phyloP scores from a whole-genome alignment of 225 moss, liverwort and hornwort species.

The Sphagnum tenellum region DNA sequence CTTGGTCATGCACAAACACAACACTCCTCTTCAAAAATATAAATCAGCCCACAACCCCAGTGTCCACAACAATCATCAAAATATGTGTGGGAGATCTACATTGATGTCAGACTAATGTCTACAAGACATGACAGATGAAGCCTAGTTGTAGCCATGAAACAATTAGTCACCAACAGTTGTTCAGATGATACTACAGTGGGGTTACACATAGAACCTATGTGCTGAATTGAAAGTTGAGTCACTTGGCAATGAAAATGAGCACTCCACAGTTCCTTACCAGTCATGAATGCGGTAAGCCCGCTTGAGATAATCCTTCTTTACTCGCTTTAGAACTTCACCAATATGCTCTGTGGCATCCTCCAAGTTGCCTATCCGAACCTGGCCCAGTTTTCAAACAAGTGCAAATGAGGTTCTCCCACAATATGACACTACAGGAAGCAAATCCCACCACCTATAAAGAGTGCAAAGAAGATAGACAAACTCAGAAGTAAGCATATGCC shows the following conservation, averaged over 20 bases:
- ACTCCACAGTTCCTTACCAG: slow-evolving; percentile 30
- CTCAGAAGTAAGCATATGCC: too few species aligned
- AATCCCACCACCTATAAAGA: too few species aligned
- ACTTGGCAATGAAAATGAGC: background rate
- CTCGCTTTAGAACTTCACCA: slow-evolving; percentile 72
- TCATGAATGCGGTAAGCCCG: slow-evolving; percentile 87
- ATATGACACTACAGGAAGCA: too few species aligned
- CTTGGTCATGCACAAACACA: too few species aligned
- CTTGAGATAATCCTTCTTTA: slow-evolving; percentile 85
- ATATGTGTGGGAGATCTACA: too few species aligned
- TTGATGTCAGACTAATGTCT: too few species aligned
- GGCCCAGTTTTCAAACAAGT: background rate
- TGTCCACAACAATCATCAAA: too few species aligned
- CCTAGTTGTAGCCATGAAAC: background rate
- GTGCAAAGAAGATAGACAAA: too few species aligned
- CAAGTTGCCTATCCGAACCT: slow-evolving; percentile 96
- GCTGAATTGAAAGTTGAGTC: background rate
- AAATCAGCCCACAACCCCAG: too few species aligned
- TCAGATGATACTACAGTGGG: background rate
- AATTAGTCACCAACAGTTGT: background rate
- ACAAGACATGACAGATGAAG: background rate
- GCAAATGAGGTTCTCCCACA: too few species aligned
- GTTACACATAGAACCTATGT: background rate
- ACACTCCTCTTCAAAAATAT: too few species aligned
- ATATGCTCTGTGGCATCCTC: slow-evolving; percentile 95